A percentile compares a stretch with the other conserved stretches of the same genome.
phyloP scores from a whole-genome alignment of 2,329 filamentous ascomycete species.

The Scedosporium boydii region DNA sequence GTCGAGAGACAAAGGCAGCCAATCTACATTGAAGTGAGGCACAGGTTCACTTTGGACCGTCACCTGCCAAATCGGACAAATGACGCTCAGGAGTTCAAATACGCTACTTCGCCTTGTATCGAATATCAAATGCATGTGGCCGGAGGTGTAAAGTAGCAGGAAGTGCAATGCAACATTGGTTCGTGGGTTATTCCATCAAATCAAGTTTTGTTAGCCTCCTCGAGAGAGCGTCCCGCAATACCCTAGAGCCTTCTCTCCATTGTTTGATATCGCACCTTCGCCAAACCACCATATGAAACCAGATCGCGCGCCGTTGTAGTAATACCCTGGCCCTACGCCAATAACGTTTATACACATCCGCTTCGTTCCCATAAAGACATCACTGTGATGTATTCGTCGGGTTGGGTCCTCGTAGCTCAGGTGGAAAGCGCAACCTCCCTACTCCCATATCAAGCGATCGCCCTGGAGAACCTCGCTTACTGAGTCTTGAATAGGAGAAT shows the following conservation, averaged over 20 bases:
- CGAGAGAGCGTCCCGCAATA: background rate
- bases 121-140: background rate
- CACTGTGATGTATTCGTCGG: background rate
- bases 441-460: background rate
- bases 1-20: background rate
- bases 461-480: constrained; percentile 35
- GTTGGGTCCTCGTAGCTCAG: background rate
- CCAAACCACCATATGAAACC: background rate
- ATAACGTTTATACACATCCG: background rate
- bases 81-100: background rate
- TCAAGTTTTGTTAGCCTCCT: no score
- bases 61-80: background rate
- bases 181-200: no score
- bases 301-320: background rate
- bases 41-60: background rate
- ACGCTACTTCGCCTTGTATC: background rate
- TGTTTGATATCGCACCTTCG: background rate
- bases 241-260: background rate
- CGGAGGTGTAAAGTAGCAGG: background rate
- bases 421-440: background rate
- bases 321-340: background rate
- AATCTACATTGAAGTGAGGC: background rate
- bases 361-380: background rate
- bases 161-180: no score
- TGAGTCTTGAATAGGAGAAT: constrained; percentile 99